Conservation (phyloP, 176 grass and related monocot species). For the Themeda triandra region DNA sequence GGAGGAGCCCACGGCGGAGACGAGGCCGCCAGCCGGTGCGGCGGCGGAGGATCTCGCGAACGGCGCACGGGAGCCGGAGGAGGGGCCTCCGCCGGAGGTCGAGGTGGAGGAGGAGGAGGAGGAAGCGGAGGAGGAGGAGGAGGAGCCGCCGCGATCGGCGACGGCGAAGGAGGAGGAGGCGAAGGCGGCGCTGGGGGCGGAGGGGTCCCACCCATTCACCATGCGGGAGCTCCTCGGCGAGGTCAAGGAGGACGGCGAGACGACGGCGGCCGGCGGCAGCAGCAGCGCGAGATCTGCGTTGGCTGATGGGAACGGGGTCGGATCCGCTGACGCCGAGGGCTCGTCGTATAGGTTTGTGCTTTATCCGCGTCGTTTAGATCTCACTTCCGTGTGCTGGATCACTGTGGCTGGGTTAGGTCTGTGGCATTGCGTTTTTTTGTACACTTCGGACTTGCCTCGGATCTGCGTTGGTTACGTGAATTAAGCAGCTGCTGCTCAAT, state of each 20-base stretch:
- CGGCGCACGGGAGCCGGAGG: conserved; percentile 25
- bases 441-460: background rate
- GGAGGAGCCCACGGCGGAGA: conserved; percentile 27
- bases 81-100: background rate
- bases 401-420: background rate
- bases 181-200: conserved; percentile 25
- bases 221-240: conserved; percentile 80
- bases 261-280: background rate
- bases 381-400: background rate
- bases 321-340: conserved; percentile 49
- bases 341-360: conserved; percentile 65
- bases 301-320: conserved; percentile 35
- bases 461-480: background rate
- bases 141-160: conserved; percentile 51
- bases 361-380: conserved; percentile 19
- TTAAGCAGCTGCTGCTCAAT: background rate
- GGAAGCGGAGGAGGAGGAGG: conserved; percentile 13
- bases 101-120: background rate
- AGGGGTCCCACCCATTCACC: conserved; percentile 69
- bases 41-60: conserved; percentile 14
- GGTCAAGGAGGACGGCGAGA: conserved; percentile 70
- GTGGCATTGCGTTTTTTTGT: background rate
- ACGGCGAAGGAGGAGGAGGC: conserved; percentile 40
- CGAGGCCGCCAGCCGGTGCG: background rate
- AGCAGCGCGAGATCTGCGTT: conserved; percentile 43